Percentiles rank a stretch among this genome's conserved stretches.
Conservation (phyloP, 768 basidiomycete species). For the Coprinopsis marcescibilis region DNA sequence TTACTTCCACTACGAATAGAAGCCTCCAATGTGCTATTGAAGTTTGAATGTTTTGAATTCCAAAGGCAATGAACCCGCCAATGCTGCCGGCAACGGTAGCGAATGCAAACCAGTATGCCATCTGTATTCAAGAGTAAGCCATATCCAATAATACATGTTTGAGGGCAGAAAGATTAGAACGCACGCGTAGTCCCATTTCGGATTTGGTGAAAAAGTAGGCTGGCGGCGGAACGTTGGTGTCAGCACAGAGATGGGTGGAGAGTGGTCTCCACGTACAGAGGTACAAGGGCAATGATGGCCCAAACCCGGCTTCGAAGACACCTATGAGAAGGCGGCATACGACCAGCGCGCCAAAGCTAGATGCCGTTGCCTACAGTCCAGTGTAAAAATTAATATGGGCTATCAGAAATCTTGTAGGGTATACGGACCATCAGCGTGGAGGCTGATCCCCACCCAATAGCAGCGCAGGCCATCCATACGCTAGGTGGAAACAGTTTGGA, state of each 20-base stretch:
- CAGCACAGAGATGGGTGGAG: background rate
- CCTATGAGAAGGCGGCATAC: slow-evolving; percentile 60
- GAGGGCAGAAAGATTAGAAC: slow-evolving; percentile 10
- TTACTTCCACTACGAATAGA: slow-evolving; percentile 70
- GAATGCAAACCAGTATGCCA: slow-evolving; percentile 82
- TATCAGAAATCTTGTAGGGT: background rate
- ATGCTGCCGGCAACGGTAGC: slow-evolving; percentile 83
- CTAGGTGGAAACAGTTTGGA: slow-evolving; percentile 69
- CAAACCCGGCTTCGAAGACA: slow-evolving; percentile 74
- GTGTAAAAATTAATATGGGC: background rate
- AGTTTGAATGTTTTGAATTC: slow-evolving; percentile 56
- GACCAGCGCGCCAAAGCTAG: slow-evolving; percentile 54
- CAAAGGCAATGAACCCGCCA: slow-evolving; percentile 79
- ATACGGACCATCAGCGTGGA: slow-evolving; percentile 68
- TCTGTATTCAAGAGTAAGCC: slow-evolving; percentile 24
- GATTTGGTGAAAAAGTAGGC: slow-evolving; percentile 73
- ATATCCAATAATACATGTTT: background rate
- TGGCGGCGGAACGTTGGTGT: slow-evolving; percentile 20
- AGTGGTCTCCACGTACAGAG: slow-evolving; percentile 52
- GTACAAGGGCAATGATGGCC: slow-evolving; percentile 72
- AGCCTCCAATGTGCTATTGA: slow-evolving; percentile 52
- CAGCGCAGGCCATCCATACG: slow-evolving; percentile 58
- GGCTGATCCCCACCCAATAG: slow-evolving; percentile 71
- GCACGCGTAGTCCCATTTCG: slow-evolving; percentile 65
- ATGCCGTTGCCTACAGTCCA: slow-evolving; percentile 35